phyloP scores from a whole-genome alignment of 768 basidiomycete species.

The Macrolepiota albuminosa region DNA sequence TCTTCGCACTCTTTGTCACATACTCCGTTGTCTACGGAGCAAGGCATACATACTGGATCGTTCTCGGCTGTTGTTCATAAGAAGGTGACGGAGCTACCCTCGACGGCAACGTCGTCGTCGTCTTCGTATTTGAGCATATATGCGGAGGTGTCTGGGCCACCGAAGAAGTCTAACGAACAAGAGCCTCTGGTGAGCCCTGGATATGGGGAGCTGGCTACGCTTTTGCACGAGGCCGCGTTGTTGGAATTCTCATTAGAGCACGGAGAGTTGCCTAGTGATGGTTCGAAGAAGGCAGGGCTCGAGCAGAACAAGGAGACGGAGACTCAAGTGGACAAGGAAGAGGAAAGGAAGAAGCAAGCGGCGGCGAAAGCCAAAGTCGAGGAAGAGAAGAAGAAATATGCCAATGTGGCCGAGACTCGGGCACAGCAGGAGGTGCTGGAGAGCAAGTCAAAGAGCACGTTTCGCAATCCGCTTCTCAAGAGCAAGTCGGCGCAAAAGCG shows the following conservation, averaged over 20 bases:
- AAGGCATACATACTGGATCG: constrained; percentile 16
- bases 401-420: constrained; percentile 18
- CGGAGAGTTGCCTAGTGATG: constrained; percentile 41
- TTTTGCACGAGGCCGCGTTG: constrained; percentile 55
- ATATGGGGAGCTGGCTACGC: constrained; percentile 44
- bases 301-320: constrained; percentile 8
- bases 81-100: constrained; percentile 40
- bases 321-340: constrained; percentile 11
- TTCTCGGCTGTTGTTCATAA: constrained; percentile 59
- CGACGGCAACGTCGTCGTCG: constrained; percentile 15
- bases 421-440: constrained; percentile 20
- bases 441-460: constrained; percentile 13
- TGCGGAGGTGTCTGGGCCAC: constrained; percentile 26
- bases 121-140: constrained; percentile 15
- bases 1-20: constrained; percentile 21
- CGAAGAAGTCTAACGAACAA: constrained; percentile 11
- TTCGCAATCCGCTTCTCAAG: constrained; percentile 10
- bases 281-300: constrained; percentile 3
- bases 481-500: constrained; percentile 11
- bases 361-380: constrained; percentile 14
- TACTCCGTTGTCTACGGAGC: constrained; percentile 11
- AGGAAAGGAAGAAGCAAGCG: constrained; percentile 7
- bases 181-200: constrained; percentile 34
- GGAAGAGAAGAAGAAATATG: constrained; percentile 21
- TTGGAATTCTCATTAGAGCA: constrained; percentile 50